These are phyloP conservation scores for Myochromella boudieri DNA, from an alignment of 768 basidiomycete species.

Conservation along the genomic window DNA sequence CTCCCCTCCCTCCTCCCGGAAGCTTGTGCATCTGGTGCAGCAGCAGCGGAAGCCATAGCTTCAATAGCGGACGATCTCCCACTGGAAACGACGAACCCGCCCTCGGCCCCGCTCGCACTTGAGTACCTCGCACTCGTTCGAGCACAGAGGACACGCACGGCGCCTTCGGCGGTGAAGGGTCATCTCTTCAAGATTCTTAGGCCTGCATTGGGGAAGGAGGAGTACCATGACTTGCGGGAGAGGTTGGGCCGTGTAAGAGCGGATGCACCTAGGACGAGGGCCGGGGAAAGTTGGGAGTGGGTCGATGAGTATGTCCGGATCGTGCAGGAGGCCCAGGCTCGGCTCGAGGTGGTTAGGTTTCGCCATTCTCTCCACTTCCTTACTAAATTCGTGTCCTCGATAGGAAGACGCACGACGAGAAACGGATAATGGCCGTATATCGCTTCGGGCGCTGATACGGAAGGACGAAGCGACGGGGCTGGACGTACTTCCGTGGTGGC, in stretches of 20 bases:
- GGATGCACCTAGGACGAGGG: background rate
- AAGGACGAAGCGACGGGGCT: slow-evolving; percentile 35
- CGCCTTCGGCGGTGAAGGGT: slow-evolving; percentile 74
- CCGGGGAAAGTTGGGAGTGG: slow-evolving; percentile 24
- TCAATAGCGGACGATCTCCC: background rate
- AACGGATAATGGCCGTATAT: slow-evolving; percentile 16
- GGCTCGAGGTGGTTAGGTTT: slow-evolving; percentile 44
- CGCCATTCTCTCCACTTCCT: background rate
- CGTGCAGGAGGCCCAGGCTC: slow-evolving; percentile 55
- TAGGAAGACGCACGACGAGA: slow-evolving; percentile 22
- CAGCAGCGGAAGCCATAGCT: slow-evolving; percentile 13
- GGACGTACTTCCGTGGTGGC: slow-evolving; percentile 41
- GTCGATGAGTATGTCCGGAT: slow-evolving; percentile 51
- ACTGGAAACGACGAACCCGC: slow-evolving; percentile 42
- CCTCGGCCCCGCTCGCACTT: slow-evolving; percentile 66
- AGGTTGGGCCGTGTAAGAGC: slow-evolving; percentile 54
- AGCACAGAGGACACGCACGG: slow-evolving; percentile 61
- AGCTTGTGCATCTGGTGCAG: too few species aligned
- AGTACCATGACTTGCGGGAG: slow-evolving; percentile 62
- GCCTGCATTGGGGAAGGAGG: slow-evolving; percentile 64
- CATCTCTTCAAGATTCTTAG: slow-evolving; percentile 93
- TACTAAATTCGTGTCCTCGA: slow-evolving; percentile 12
- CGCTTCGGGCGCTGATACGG: slow-evolving; percentile 32
- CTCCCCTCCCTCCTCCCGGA: slow-evolving; percentile 23
- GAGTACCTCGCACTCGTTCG: slow-evolving; percentile 86